Conservation (phyloP, 129 eudicot species). For the Gnaphalium uliginosum region DNA sequence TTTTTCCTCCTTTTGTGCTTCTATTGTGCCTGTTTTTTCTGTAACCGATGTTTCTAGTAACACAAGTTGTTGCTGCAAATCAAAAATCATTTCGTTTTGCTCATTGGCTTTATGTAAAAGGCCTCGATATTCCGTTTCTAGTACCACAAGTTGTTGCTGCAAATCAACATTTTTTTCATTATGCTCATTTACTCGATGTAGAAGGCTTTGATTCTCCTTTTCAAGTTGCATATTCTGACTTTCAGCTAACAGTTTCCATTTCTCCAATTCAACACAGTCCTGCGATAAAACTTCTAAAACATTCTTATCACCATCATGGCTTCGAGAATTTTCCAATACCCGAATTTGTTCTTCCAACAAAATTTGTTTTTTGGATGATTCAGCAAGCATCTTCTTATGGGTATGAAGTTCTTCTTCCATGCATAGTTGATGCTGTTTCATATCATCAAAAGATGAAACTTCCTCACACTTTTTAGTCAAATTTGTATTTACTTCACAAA, state of each 20-base stretch:
- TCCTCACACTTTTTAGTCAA: conserved; percentile 41
- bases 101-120: conserved; percentile 35
- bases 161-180: conserved; percentile 36
- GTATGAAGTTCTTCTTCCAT: conserved; percentile 40
- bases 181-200: conserved; percentile 36
- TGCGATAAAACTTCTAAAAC: conserved; percentile 31
- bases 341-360: conserved; percentile 43
- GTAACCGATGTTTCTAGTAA: conserved; percentile 37
- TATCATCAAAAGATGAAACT: conserved; percentile 33
- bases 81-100: conserved; percentile 35
- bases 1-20: conserved; percentile 40
- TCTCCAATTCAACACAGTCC: conserved; percentile 38
- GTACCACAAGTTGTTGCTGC: conserved; percentile 34
- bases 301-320: conserved; percentile 22
- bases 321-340: conserved; percentile 41
- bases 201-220: conserved; percentile 40
- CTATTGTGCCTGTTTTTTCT: conserved; percentile 35
- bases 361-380: conserved; percentile 40
- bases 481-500: conserved; percentile 27
- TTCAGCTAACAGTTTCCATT: conserved; percentile 38
- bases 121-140: conserved; percentile 38
- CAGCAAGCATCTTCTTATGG: conserved; percentile 42
- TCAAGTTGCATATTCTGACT: conserved; percentile 41
- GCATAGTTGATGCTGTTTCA: conserved; percentile 28
- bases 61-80: conserved; percentile 40